A percentile compares a stretch with the other conserved stretches of the same genome.
Conservation (phyloP, 495 filamentous ascomycete genomes). For the Penicillium paxilli region DNA sequence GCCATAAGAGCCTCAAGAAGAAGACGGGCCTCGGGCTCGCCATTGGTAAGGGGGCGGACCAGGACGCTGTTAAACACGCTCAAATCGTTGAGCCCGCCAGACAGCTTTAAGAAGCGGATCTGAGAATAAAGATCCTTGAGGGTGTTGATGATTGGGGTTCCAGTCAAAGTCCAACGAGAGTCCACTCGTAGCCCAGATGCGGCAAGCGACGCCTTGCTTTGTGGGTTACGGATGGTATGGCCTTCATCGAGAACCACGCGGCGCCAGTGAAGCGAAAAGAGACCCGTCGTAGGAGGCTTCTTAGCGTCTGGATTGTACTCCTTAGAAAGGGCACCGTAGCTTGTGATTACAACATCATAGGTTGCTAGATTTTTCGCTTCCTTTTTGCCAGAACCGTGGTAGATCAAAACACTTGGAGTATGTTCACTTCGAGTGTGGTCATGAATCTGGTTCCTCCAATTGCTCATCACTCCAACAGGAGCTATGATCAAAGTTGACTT, state of each 20-base stretch:
- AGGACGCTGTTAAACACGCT: conserved; percentile 75
- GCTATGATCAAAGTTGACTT: conserved; percentile 77
- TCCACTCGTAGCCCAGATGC: conserved; percentile 65
- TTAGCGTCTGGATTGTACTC: conserved; percentile 42
- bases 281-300: conserved; percentile 33
- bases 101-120: conserved; percentile 74
- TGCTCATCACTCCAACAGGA: conserved; percentile 87
- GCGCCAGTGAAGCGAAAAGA: conserved; percentile 73
- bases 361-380: conserved; percentile 50
- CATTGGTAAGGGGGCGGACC: conserved; percentile 65
- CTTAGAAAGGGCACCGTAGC: conserved; percentile 63
- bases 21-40: conserved; percentile 57
- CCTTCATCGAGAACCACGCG: conserved; percentile 88
- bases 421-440: conserved; percentile 65
- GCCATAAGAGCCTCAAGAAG: conserved; percentile 77
- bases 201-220: conserved; percentile 68
- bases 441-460: conserved; percentile 83
- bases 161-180: conserved; percentile 81
- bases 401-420: conserved; percentile 66
- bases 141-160: conserved; percentile 75
- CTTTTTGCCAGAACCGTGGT: conserved; percentile 67
- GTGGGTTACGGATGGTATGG: conserved; percentile 78
- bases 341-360: conserved; percentile 81
- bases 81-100: conserved; percentile 73
- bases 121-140: conserved; percentile 83